Conservation (phyloP, 169 alveolate genomes). For the Amoebophrya sp. region DNA sequence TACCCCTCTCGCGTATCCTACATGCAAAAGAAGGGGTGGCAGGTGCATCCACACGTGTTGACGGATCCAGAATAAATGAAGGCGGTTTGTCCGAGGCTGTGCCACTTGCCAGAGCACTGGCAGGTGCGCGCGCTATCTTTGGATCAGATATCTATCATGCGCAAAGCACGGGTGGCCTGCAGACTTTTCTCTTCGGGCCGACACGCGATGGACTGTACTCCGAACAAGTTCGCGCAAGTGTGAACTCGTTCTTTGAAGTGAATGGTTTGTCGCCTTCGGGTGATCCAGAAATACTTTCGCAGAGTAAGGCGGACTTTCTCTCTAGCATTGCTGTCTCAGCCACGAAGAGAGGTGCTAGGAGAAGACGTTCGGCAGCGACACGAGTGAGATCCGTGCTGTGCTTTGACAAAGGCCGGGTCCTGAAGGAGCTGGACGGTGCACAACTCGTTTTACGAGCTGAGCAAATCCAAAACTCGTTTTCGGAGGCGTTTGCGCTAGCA, state of each 20-base stretch:
- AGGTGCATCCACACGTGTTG: too few relatives aligned
- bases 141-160: too few relatives aligned
- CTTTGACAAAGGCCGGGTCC: neutral
- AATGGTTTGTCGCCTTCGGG: neutral
- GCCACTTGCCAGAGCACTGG: too few relatives aligned
- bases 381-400: neutral
- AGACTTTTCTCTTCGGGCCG: too few relatives aligned
- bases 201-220: too few relatives aligned
- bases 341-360: neutral
- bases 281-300: neutral
- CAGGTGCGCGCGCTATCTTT: too few relatives aligned
- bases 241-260: neutral
- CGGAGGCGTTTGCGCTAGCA: neutral
- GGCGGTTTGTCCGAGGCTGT: too few relatives aligned
- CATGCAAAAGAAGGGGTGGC: too few relatives aligned
- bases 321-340: neutral
- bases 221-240: too few relatives aligned
- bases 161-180: too few relatives aligned
- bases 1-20: too few relatives aligned
- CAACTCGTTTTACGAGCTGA: neutral
- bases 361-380: neutral
- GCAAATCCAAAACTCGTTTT: neutral
- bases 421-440: neutral
- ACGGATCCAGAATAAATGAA: too few relatives aligned
- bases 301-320: neutral